Base-by-base conservation (phyloP, 2,329 filamentous ascomycete genomes). In the Colletotrichum navitas region DNA sequence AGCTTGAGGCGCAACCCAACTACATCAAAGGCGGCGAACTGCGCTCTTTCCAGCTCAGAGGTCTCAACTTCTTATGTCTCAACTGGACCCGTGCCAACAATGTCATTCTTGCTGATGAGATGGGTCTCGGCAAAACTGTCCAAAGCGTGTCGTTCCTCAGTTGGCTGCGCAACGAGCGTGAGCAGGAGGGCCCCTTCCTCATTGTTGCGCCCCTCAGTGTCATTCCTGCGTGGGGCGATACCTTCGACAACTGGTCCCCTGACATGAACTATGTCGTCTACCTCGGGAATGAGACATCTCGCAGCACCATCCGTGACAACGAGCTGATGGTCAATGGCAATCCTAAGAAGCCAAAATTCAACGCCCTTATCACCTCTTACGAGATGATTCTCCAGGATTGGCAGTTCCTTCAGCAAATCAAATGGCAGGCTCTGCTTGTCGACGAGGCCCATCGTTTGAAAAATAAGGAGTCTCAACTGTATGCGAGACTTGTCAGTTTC, bases 191-290 rank as follows among this genome's bases (percentile, higher is more conserved):
- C 0, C 96, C 96, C 0, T 98, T 98, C 78, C 90, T 99, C 54
- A 95, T 98, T 71, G 94, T 98, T n/a, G 96, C 97, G 10, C 96
- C 96, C 36, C 87, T 99, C 32, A 98, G 95, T 72, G 97, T 97
- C 59, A 97, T 99, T 84, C 95, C 96, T 8, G 94, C 96, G 2
- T 99, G 96, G 96, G 96, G 94, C 56, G 96, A 99, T 78, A 99
- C 96, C 0, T 98, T 99, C 82, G 96, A 98, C 81, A 87, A 93
- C 74, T 99, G 96, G 96, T 91, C 96, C 3, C 96, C 96, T 0
- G 95, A 98, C 79, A 83, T 98, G 74, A 98, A 99, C 81, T 98
- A 98, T 81, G 93, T 99, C 69, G 94, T 98, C 64, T 99, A 99
- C 81, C 94, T 95, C 63, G 96, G 97, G 62, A 95, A 94, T 66